Evolutionary conservation across 148 eudicot genomes (phyloP).

Genomic region (Vaccinium corymbosum): DNA sequence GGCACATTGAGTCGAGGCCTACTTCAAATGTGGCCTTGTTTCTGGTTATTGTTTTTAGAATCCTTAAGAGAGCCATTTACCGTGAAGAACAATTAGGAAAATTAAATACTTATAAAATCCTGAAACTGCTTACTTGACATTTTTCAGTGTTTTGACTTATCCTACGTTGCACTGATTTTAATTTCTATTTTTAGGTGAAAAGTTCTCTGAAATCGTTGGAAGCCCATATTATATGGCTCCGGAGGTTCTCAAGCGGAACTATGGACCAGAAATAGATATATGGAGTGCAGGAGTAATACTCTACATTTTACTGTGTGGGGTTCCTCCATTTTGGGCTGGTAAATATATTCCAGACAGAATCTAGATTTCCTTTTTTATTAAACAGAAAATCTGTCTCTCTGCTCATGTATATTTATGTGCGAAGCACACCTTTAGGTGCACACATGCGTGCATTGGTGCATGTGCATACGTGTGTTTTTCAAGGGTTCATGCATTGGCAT

Average conservation of each 20-base stretch:
- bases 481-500: neutral
- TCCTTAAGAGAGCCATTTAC: neutral
- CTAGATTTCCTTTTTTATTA: neutral
- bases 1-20: neutral
- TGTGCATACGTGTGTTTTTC: neutral
- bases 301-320: conserved; percentile 88
- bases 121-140: neutral
- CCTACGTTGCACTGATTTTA: neutral
- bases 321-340: conserved; percentile 99
- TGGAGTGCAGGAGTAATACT: conserved; percentile 99
- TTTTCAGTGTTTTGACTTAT: neutral
- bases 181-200: conserved; percentile 48
- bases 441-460: neutral
- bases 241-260: conserved; percentile 86
- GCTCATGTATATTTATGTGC: neutral
- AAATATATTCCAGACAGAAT: conserved; percentile 10
- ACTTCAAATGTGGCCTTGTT: conserved; percentile 5
- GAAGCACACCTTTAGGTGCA: neutral
- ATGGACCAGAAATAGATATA: conserved; percentile 95
- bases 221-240: conserved; percentile 99
- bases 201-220: conserved; percentile 93
- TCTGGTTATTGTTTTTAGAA: neutral
- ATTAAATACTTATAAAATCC: neutral
- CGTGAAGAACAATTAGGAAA: neutral
- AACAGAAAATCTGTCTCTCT: neutral